Conservation (phyloP, 1,284 basidiomycete species). For the Wallemia mellicola region DNA sequence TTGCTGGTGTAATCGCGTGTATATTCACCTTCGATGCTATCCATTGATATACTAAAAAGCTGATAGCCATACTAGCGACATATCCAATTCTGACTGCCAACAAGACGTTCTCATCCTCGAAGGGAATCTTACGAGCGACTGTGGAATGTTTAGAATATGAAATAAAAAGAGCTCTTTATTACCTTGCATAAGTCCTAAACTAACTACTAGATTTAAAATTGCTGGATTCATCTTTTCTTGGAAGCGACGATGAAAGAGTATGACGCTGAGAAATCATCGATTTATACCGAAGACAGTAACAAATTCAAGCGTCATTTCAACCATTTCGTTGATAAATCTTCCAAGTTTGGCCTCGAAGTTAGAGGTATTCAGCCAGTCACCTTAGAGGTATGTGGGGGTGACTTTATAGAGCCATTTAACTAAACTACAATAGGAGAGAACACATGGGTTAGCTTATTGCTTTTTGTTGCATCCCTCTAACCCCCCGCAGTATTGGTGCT, state of each 20-base stretch:
- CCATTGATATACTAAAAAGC: conserved; percentile 45
- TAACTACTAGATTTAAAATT: conserved; percentile 42
- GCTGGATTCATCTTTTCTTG: neutral
- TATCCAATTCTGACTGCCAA: conserved; percentile 60
- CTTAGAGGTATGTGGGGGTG: neutral
- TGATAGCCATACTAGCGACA: conserved; percentile 36
- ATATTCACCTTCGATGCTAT: conserved; percentile 27
- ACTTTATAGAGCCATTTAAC: neutral
- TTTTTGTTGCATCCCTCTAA: neutral
- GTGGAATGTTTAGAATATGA: conserved; percentile 9
- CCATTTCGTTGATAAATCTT: neutral
- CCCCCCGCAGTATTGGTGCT: neutral
- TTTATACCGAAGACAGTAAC: too few relatives aligned
- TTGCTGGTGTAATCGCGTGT: neutral
- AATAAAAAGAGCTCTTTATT: conserved; percentile 7
- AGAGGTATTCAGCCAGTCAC: neutral
- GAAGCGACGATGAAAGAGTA: too few relatives aligned
- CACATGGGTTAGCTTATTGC: neutral
- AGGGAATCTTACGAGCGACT: conserved; percentile 67
- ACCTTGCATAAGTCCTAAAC: conserved; percentile 72
- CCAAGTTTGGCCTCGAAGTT: neutral
- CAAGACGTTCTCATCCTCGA: conserved; percentile 61
- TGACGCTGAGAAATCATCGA: too few relatives aligned
- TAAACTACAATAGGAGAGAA: neutral
- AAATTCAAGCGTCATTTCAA: neutral